Evolutionary conservation across 2,329 filamentous ascomycete species (phyloP), one percentile per base, ranked within the genome.

Genomic region (Calonectria pseudoturangicola): DNA sequence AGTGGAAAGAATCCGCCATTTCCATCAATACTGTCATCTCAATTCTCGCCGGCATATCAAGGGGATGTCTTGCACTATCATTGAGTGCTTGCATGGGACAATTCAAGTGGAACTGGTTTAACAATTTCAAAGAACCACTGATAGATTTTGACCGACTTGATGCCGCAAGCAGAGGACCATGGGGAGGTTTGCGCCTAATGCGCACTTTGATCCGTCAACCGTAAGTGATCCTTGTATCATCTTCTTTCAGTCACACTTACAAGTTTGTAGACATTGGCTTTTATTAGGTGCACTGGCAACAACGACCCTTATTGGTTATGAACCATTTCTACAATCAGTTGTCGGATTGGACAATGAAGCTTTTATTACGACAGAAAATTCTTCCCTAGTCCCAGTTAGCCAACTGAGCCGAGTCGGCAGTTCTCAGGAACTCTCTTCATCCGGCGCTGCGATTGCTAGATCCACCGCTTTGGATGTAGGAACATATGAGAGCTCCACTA

Each of bases 91-190:
- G 41, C 8, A 45, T 45, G 41, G 41, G 41, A 18, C 54, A 58
- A 30, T 12, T 58, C 10, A 76, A 76, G n/a, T 77, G 75, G 75
- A 76, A 72, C 15, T 77, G 73, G 74, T 2, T 70, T 5, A 60
- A n/a, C 2, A 39, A 41, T 12, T 21, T 50, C 15, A 21, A 48
- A 0, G 66, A 67, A 1, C 68, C 72, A 0, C 27, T 77, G 3
- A 43, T 75, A 0, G 71, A 72, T 18, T 76, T 77, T 63, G 73
- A 77, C 39, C 75, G 75, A 0, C 71, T 76, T 6, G 73, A 76
- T 60, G 74, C 73, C 8, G 73, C 74, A 1, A 77, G 74, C 18
- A 25, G 75, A 33, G 75, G 73, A 0, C 45, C 74, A 2, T 75
- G 64, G 64, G 75, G 74, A 3, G 71, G 70, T n/a, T 6, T 68